Evolutionary conservation across 306 rosid genomes (phyloP), one percentile per base, ranked within the genome.

Genomic region (Lupinus albus): DNA sequence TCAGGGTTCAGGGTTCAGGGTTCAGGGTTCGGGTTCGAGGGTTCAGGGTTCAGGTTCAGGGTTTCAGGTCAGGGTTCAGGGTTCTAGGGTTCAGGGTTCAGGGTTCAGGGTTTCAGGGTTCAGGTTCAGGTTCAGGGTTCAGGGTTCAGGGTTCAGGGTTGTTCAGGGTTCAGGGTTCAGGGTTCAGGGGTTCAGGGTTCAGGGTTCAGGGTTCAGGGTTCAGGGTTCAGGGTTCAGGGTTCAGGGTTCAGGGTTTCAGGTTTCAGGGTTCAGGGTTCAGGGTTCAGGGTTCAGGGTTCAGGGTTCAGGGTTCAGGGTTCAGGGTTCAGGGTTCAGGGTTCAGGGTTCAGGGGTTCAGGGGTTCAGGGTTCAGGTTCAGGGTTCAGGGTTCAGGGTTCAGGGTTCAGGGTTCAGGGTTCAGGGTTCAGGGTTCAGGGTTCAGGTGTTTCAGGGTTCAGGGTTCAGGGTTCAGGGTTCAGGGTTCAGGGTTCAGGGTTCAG

Each of bases 21-120:
- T n/a, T n/a, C n/a, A n/a, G n/a, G n/a, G n/a, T 63, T 63, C 10
- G 17, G 53, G 68, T 44, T 44, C 44, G 2, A 11, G 68, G 53
- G 53, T 63, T 63, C 20, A 44, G 54, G 53, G 54, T 42, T 63
- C 42, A 63, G 38, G 53, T 36, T 63, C 44, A 20, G 44, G 68
- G 68, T 35, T 50, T 20, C 17, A 20, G 38, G 33, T 44, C 44
- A 20, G 68, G 68, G 68, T 63, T 20, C 20, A 45, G 38, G 68
- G 38, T 63, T 45, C 17, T 18, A 54, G 68, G 52, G 13, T 11
- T 63, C 20, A 13, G 45, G 61, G 45, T 50, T 54, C 25, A 20
- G 14, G 61, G 61, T 51, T 51, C 52, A 0, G 38, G 61, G 61
- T 14, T 50, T 67, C 4, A 14, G 48, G 58, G 28, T 3, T 52